A percentile compares a stretch with the other conserved stretches of the same genome.
Evolutionary conservation across 352 stramenopile species (phyloP).

Genomic region (Albugo candida): DNA sequence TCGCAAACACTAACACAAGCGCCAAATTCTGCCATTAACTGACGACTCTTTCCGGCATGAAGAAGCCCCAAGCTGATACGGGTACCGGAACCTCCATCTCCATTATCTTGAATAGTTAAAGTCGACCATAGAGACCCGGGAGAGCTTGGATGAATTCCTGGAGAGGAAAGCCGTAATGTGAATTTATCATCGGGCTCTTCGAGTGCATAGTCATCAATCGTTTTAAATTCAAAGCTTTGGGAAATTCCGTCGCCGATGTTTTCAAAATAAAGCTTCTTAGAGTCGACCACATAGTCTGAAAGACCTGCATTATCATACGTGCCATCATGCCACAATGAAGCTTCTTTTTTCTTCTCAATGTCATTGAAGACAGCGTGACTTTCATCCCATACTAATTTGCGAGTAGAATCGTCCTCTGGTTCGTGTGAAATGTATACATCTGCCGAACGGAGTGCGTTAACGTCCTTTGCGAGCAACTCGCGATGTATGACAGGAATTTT

Average conservation of each 20-base stretch:
- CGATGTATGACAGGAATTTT: conserved; percentile 39
- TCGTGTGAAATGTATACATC: too few species aligned
- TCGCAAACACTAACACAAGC: conserved; percentile 37
- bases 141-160: conserved; percentile 82
- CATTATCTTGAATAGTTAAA: conserved; percentile 82
- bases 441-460: too few species aligned
- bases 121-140: conserved; percentile 71
- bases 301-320: conserved; percentile 79
- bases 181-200: conserved; percentile 84
- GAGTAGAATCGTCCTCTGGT: too few species aligned
- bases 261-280: conserved; percentile 46
- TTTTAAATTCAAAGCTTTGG: conserved; percentile 61
- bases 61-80: conserved; percentile 42
- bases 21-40: conserved; percentile 26
- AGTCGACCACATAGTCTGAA: conserved; percentile 73
- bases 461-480: too few species aligned
- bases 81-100: conserved; percentile 71
- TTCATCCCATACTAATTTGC: conserved; percentile 3
- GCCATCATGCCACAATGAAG: conserved; percentile 49
- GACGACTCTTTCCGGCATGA: conserved; percentile 13
- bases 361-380: neutral
- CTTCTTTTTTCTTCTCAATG: neutral
- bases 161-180: conserved; percentile 77
- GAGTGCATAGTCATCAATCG: conserved; percentile 78
- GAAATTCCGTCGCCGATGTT: conserved; percentile 13